These are phyloP conservation scores for Micractinium conductrix DNA, from an alignment of 139 green algal species.

Conservation along the genomic window DNA sequence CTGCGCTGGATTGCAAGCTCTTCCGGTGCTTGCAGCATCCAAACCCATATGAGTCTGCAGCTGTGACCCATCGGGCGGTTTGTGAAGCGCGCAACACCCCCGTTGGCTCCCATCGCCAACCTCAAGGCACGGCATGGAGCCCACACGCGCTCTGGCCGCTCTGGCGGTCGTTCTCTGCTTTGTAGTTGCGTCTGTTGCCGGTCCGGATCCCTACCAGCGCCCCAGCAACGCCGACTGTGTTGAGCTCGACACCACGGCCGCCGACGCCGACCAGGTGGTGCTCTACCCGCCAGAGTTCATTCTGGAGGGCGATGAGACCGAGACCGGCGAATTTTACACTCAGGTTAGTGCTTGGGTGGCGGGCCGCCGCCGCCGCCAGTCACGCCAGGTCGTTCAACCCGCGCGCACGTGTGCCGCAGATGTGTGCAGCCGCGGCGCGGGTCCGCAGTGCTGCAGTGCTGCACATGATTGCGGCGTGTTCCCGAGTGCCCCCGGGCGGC, in stretches of 20 bases:
- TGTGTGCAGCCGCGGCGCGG: not conserved
- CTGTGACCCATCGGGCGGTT: not conserved
- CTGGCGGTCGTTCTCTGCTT: too few species aligned
- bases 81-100: not conserved
- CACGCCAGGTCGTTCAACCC: not conserved
- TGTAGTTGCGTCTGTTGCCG: not conserved
- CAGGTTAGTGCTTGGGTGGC: not conserved
- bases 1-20: too few species aligned
- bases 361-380: not conserved
- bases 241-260: too few species aligned
- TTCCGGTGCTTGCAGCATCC: not conserved
- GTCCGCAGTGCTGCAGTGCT: too few species aligned
- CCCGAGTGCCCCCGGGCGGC: too few species aligned
- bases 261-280: not conserved
- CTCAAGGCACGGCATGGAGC: not conserved
- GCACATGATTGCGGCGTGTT: too few species aligned
- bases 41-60: not conserved
- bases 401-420: not conserved
- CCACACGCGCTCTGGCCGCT: not conserved
- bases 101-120: not conserved
- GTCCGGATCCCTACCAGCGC: conserved; percentile 10
- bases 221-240: conserved; percentile 46
- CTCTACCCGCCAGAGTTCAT: conserved; percentile 43
- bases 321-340: not conserved
- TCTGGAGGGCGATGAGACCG: conserved; percentile 18